Evolutionary conservation across 305 asterid species (phyloP).

Genomic region (Fraxinus velutina): DNA sequence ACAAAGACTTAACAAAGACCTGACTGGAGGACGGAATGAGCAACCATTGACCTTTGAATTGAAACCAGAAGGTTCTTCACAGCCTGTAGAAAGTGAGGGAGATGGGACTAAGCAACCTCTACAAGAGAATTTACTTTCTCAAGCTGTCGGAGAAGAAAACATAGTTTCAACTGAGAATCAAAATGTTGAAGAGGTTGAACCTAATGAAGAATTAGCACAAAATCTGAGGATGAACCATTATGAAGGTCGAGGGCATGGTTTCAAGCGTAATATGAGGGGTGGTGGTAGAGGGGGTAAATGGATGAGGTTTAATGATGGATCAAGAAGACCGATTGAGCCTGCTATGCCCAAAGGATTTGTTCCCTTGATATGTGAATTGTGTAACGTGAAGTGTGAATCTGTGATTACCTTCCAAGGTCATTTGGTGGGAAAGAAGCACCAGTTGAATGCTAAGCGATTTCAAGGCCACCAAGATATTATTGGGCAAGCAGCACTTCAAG

Average conservation of each 20-base stretch:
- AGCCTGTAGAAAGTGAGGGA: constrained; percentile 26
- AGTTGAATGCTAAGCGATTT: constrained; percentile 46
- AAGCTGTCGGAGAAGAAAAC: constrained; percentile 29
- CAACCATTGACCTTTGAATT: constrained; percentile 29
- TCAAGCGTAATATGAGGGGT: constrained; percentile 44
- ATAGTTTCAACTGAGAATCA: constrained; percentile 29
- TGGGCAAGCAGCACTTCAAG: constrained; percentile 45
- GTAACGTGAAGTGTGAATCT: constrained; percentile 58
- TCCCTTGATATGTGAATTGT: constrained; percentile 60
- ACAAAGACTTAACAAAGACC: constrained; percentile 34
- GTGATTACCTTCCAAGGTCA: constrained; percentile 52
- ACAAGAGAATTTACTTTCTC: constrained; percentile 31
- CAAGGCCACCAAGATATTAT: constrained; percentile 38
- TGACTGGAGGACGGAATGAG: constrained; percentile 26
- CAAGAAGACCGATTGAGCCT: constrained; percentile 31
- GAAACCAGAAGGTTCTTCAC: constrained; percentile 32
- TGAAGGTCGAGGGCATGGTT: constrained; percentile 32
- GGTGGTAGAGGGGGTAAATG: constrained; percentile 39
- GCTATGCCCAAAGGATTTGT: constrained; percentile 46
- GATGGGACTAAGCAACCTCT: constrained; percentile 20
- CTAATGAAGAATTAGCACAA: constrained; percentile 29
- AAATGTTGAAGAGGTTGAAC: constrained; percentile 26
- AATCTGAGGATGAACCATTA: constrained; percentile 14
- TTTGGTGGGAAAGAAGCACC: constrained; percentile 63
- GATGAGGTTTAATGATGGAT: constrained; percentile 31